Evolutionary conservation across 192 early-diverging fungal species (phyloP), one percentile per base, ranked within the genome.

Genomic region (Thoreauomyces humboldtii): DNA sequence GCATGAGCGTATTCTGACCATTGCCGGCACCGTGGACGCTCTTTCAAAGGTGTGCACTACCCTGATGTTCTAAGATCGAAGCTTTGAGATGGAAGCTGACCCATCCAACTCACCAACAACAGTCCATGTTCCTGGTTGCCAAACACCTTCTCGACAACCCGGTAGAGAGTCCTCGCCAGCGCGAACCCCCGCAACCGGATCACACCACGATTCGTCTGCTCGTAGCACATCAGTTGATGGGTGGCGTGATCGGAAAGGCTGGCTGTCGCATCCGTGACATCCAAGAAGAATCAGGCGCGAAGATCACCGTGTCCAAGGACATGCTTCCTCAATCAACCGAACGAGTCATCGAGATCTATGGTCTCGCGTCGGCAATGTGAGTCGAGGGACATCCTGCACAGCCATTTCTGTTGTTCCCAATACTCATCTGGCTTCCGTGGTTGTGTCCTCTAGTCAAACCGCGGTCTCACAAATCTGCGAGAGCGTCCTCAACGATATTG

Each of bases 281-380:
- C 58, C 96, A 99, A 78, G 93, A 97, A 51, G 76, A 81, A n/a
- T 92, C 92, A 21, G 88, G 90, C 29, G 90, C 90, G 12, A 89
- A 89, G 41, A 86, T 98, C 76, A 88, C 87, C 25, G 92, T 94
- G 7, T 87, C 89, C 59, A 94, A 98, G 76, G 91, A 95, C 59
- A 92, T 94, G 82, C 79, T 99, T 29, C 94, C 94, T 21, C 89
- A 93, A 71, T 91, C 88, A 14, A 98, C 94, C 21, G 96, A 99
- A 78, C 89, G 96, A 47, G 81, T 94, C 36, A 87, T 98, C 19
- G 90, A 92, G 48, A 83, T 98, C 38, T 84, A 89, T 61, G 96
- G 96, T 65, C 81, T 83, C 34, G 81, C 88, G 32, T 91, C 94
- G 31, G 83, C 87, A 21, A 89, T 97, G 43, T 61, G 24, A 0